These are phyloP conservation scores for Epicoccum sorghinum DNA, from an alignment of 2,329 filamentous ascomycete genomes.

Conservation along the genomic window DNA sequence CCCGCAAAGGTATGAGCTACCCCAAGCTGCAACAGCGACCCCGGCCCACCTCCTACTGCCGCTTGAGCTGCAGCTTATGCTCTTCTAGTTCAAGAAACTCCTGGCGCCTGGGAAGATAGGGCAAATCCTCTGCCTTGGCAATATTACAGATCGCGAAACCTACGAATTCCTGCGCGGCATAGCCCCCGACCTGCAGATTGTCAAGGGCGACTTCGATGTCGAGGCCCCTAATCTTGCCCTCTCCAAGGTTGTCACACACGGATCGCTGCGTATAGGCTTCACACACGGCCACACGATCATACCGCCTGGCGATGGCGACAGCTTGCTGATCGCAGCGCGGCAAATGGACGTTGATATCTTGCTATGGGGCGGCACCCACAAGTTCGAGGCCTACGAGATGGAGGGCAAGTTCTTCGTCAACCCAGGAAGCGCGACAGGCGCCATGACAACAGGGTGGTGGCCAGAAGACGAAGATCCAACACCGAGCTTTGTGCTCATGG, in stretches of 20 bases:
- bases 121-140: conserved; percentile 64
- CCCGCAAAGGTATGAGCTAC: conserved; percentile 46
- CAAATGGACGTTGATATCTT: conserved; percentile 75
- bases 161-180: conserved; percentile 63
- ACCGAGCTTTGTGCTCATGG: conserved; percentile 96
- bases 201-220: conserved; percentile 73
- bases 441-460: conserved; percentile 66
- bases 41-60: neutral
- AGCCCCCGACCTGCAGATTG: conserved; percentile 69
- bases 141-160: conserved; percentile 63
- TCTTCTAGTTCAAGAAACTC: conserved; percentile 57
- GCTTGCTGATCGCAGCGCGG: conserved; percentile 68
- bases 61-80: conserved; percentile 14
- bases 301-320: conserved; percentile 70
- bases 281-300: conserved; percentile 76
- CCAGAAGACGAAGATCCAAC: conserved; percentile 68
- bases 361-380: conserved; percentile 72
- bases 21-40: neutral
- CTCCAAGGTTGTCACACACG: conserved; percentile 73
- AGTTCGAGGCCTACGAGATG: conserved; percentile 74
- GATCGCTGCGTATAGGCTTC: conserved; percentile 70
- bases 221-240: conserved; percentile 69
- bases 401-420: conserved; percentile 76
- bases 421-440: conserved; percentile 71
- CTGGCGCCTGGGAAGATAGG: conserved; percentile 65